Conservation (phyloP, 192 early-diverging fungal species). For the Dispira parvispora region DNA sequence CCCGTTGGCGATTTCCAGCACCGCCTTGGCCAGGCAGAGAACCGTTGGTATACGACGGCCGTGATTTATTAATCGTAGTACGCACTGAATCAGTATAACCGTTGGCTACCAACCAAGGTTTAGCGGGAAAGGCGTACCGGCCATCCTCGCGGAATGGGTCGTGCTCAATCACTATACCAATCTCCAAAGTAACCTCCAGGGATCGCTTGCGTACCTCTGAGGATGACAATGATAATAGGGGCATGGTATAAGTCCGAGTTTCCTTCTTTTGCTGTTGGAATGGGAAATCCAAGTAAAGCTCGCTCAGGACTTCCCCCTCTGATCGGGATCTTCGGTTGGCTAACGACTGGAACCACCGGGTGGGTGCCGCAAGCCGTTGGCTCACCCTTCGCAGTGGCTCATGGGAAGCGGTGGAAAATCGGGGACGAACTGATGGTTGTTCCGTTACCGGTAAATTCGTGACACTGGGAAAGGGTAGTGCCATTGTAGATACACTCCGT, state of each 20-base stretch:
- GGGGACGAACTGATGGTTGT: neutral
- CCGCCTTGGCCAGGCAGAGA: constrained; percentile 11
- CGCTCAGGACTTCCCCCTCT: constrained; percentile 17
- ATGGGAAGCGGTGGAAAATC: neutral
- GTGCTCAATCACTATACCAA: constrained; percentile 29
- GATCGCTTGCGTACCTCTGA: constrained; percentile 28
- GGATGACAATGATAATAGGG: constrained; percentile 25
- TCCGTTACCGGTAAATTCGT: no score
- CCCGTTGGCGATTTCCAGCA: neutral
- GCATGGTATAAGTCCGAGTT: constrained; percentile 24
- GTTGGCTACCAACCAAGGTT: constrained; percentile 7
- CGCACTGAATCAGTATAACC: constrained; percentile 9
- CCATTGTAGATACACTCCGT: no score
- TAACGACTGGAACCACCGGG: constrained; percentile 1
- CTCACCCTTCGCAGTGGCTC: neutral
- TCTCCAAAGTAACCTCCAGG: constrained; percentile 27
- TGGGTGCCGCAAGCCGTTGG: neutral
- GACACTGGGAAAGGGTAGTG: no score
- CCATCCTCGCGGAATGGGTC: constrained; percentile 12
- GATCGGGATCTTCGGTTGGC: constrained; percentile 7
- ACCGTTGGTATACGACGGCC: constrained; percentile 17
- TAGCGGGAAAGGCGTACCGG: constrained; percentile 5
- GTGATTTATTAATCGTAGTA: neutral
- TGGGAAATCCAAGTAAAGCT: constrained; percentile 27
- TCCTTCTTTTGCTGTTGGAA: constrained; percentile 25